A percentile compares a stretch with the other conserved stretches of the same genome.
Conservation (phyloP, 2,329 filamentous ascomycete species). For the Pleoardoris graminearum region DNA sequence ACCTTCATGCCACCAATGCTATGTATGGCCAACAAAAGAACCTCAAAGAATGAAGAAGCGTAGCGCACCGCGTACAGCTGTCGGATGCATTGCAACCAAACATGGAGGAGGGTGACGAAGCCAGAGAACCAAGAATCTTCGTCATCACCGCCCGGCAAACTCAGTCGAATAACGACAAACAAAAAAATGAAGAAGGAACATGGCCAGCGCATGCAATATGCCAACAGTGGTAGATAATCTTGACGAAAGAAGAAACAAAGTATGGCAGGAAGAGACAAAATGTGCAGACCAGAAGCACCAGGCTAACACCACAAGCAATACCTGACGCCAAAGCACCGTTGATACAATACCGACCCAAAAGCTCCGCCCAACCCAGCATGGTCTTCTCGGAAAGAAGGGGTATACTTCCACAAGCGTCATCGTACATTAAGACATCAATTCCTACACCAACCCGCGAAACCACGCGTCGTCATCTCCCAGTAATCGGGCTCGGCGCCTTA, state of each 20-base stretch:
- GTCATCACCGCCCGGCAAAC: no score
- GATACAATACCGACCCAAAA: background rate
- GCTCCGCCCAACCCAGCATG: background rate
- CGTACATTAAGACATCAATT: conserved; percentile 2
- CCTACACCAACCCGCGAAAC: background rate
- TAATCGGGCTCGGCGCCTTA: background rate
- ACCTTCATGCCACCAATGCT: background rate
- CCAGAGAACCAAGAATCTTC: no score
- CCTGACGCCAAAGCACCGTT: conserved; percentile 2
- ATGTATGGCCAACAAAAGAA: background rate
- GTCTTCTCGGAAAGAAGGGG: conserved; percentile 4
- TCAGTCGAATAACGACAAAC: no score
- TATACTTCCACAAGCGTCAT: conserved; percentile 9
- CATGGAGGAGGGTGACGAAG: background rate
- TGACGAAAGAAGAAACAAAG: background rate
- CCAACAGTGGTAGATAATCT: background rate
- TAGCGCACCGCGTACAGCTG: conserved; percentile 2
- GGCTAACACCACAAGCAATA: background rate
- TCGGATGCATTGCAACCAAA: background rate
- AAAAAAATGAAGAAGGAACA: background rate
- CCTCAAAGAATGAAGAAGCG: background rate
- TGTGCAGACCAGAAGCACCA: no score
- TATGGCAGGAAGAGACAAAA: background rate
- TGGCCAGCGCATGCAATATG: background rate
- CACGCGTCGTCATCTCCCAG: background rate